Percentiles rank a stretch among this genome's conserved stretches.
Conservation (phyloP, 805 yeast genomes). For the Teunomyces gatunensis region DNA sequence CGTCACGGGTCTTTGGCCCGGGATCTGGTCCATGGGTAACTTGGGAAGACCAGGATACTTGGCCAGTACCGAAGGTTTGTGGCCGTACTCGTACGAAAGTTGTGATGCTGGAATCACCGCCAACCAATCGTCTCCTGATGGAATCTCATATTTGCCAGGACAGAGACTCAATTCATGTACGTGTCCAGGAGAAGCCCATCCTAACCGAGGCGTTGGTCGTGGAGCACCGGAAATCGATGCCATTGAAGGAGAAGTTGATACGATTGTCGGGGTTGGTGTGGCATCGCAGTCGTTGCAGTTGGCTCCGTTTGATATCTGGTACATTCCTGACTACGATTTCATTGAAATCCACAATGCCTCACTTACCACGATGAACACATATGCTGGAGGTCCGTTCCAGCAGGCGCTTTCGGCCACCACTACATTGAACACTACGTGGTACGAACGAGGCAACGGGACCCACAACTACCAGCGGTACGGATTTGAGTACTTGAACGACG, state of each 20-base stretch:
- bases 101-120: slow-evolving; percentile 96
- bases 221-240: slow-evolving; percentile 97
- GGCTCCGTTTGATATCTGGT: slow-evolving; percentile 96
- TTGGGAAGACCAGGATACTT: slow-evolving; percentile 87
- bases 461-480: slow-evolving; percentile 70
- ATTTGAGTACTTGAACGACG: slow-evolving; percentile 71
- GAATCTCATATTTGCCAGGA: slow-evolving; percentile 83
- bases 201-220: slow-evolving; percentile 82
- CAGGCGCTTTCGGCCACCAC: slow-evolving; percentile 87
- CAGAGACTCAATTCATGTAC: slow-evolving; percentile 76
- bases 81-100: slow-evolving; percentile 87
- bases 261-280: slow-evolving; percentile 50
- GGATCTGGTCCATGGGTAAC: slow-evolving; percentile 93
- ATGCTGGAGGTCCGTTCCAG: slow-evolving; percentile 91
- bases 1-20: slow-evolving; percentile 91
- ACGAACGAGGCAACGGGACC: slow-evolving; percentile 55
- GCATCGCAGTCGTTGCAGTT: slow-evolving; percentile 92
- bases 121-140: slow-evolving; percentile 87
- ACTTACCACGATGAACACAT: slow-evolving; percentile 78
- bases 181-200: slow-evolving; percentile 82
- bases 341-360: slow-evolving; percentile 68
- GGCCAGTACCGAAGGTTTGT: slow-evolving; percentile 86
- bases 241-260: slow-evolving; percentile 71
- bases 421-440: slow-evolving; percentile 80
- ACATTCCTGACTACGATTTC: slow-evolving; percentile 81